phyloP scores from a whole-genome alignment of 139 green algal species.

The Chlorella sp. region DNA sequence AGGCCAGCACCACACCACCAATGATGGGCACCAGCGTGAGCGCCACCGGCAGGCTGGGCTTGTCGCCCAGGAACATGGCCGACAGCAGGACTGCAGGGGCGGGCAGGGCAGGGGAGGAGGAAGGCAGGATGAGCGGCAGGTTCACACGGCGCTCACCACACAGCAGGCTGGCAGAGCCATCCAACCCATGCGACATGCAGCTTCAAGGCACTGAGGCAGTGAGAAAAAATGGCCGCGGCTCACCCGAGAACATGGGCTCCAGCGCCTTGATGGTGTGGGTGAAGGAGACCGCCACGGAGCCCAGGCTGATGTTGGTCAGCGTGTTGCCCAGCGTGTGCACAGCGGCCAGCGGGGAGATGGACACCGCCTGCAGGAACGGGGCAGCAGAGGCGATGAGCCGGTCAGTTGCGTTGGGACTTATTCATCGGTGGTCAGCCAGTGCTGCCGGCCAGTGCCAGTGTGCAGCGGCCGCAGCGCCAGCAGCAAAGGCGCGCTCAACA shows the following conservation, averaged over 20 bases:
- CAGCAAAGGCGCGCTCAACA: neutral
- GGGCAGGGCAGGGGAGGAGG: too few species aligned
- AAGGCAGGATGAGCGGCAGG: too few species aligned
- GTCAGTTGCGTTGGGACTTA: too few species aligned
- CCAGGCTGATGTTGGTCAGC: slow-evolving; percentile 97
- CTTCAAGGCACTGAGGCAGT: too few species aligned
- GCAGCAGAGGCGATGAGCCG: too few species aligned
- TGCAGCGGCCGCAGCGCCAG: too few species aligned
- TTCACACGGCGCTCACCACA: too few species aligned
- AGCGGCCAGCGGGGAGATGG: slow-evolving; percentile 90
- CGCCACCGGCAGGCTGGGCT: slow-evolving; percentile 75
- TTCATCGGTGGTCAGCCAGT: too few species aligned
- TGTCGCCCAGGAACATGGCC: slow-evolving; percentile 87
- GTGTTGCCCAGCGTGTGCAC: slow-evolving; percentile 98
- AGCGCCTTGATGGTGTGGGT: slow-evolving; percentile 99
- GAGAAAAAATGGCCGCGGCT: too few species aligned
- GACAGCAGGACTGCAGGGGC: slow-evolving; percentile 79
- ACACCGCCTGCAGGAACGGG: neutral
- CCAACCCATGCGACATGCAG: slow-evolving; percentile 72
- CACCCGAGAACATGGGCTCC: slow-evolving; percentile 94
- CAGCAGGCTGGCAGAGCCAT: too few species aligned
- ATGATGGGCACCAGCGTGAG: slow-evolving; percentile 91
- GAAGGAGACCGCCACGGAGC: slow-evolving; percentile 97
- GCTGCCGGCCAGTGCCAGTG: too few species aligned
- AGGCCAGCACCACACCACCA: slow-evolving; percentile 90